Base-by-base conservation (phyloP, 352 stramenopile genomes). In the Thalassiosira livingstoniorum region DNA sequence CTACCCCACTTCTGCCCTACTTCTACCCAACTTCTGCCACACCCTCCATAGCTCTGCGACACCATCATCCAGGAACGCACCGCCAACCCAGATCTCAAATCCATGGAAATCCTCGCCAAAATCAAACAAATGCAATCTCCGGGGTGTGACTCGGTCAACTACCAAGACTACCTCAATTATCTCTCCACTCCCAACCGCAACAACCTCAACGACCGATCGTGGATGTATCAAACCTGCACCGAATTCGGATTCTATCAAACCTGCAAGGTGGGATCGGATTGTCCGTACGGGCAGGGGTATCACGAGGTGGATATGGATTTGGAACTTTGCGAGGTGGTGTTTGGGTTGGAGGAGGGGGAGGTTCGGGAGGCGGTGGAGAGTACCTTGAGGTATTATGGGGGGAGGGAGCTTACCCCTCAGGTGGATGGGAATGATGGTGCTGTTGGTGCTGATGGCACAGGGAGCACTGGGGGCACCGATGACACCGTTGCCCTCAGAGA, bases 171-270 rank as follows among this genome's bases (percentile, higher is more conserved):
- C 31, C 63, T 92, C 11, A 32, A 87, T 13, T 67, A 88, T 47
- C 73, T 90, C 1, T 83, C 80, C 42, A 65, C 55, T 31, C 51
- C 75, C 4, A 75, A 75, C 23, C 47, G 64, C n/a, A 47, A 55
- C n/a, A 71, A 70, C 7, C 66, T 60, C 53, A 92, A 91, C 11
- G 78, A 85, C 47, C 67, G 90, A 43, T 85, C 84, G 3, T 97
- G 94, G 94, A 67, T 94, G 25, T 97, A 91, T 75, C 93, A 96
- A 85, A 96, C 93, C n/a, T 97, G 94, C 76, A 94, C 86, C 25
- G 93, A 97, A 87, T 94, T 96, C 77, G 94, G 93, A 10, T 97
- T 96, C 62, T 96, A 96, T 78, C 93, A 97, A 86, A 96, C 94
- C 2, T 97, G 94, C 66, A 67, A 90, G 27, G 58, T 82, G 4